Conservation (phyloP, 805 yeast species). For the Suhomyces sp. region DNA sequence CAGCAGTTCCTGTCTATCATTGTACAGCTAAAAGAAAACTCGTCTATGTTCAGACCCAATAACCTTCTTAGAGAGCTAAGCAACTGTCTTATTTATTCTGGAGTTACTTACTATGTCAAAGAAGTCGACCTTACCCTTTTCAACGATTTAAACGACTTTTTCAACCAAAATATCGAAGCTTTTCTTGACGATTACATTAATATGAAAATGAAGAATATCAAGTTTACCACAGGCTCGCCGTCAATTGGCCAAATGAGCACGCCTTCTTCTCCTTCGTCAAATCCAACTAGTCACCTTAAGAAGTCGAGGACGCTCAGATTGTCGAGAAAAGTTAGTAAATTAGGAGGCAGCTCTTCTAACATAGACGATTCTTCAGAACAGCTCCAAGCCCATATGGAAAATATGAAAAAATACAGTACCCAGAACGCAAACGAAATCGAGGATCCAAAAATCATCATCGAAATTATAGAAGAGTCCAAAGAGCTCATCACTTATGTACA, state of each 20-base stretch:
- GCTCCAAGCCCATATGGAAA: slow-evolving; percentile 10
- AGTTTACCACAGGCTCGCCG: slow-evolving; percentile 3
- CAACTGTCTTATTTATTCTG: slow-evolving; percentile 28
- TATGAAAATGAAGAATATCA: slow-evolving; percentile 19
- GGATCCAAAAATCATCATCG: slow-evolving; percentile 32
- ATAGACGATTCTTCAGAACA: slow-evolving; percentile 9
- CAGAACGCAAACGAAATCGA: slow-evolving; percentile 21
- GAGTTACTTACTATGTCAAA: slow-evolving; percentile 48
- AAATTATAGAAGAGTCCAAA: slow-evolving; percentile 33
- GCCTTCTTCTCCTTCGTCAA: slow-evolving; percentile 6
- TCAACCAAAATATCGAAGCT: slow-evolving; percentile 29
- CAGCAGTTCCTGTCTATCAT: slow-evolving; percentile 40
- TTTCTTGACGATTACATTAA: slow-evolving; percentile 26
- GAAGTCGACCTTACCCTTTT: slow-evolving; percentile 51
- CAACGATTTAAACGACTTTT: slow-evolving; percentile 41
- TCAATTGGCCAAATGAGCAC: slow-evolving; percentile 3
- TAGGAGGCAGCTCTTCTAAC: slow-evolving; percentile 6
- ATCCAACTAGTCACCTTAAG: slow-evolving; percentile 13
- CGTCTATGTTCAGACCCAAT: slow-evolving; percentile 21
- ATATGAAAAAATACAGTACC: slow-evolving; percentile 4
- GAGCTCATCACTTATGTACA: slow-evolving; percentile 37
- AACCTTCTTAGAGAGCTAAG: slow-evolving; percentile 23
- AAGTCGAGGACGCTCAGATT: slow-evolving; percentile 31
- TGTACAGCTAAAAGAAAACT: slow-evolving; percentile 29
- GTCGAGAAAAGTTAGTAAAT: slow-evolving; percentile 25